Evolutionary conservation across 139 green algal genomes (phyloP).

Genomic region (Parachlorella kessleri): DNA sequence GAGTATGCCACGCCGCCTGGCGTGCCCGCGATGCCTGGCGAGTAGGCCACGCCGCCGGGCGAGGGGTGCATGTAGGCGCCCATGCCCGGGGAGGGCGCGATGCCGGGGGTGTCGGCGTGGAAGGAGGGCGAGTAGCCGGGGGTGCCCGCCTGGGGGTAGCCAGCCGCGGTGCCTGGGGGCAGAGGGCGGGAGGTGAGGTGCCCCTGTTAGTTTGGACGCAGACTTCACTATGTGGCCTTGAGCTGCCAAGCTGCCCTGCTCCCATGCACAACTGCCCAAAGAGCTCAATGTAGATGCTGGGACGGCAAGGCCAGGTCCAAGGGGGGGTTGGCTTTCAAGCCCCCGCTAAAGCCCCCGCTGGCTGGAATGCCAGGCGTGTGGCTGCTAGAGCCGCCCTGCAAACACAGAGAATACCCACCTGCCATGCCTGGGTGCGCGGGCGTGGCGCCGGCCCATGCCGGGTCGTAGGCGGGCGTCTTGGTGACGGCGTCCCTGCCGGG

Average conservation of each 20-base stretch:
- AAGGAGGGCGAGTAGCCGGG: conserved; percentile 9
- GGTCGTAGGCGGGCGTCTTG: conserved; percentile 59
- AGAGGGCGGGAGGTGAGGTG: background rate
- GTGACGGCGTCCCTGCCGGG: conserved; percentile 49
- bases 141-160: background rate
- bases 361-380: too few relatives aligned
- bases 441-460: conserved; percentile 33
- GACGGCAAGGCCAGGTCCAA: too few relatives aligned
- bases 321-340: too few relatives aligned
- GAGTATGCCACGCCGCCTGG: background rate
- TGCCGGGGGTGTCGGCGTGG: conserved; percentile 22
- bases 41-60: conserved; percentile 12
- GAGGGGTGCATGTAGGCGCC: conserved; percentile 11
- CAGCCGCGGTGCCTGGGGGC: background rate
- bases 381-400: too few relatives aligned
- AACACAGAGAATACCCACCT: too few relatives aligned
- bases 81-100: conserved; percentile 23
- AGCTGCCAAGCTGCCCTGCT: too few relatives aligned
- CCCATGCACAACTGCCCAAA: too few relatives aligned
- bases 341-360: too few relatives aligned
- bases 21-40: conserved; percentile 1
- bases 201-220: too few relatives aligned
- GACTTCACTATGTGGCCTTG: too few relatives aligned
- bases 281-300: too few relatives aligned
- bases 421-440: conserved; percentile 39